A percentile compares a stretch with the other conserved stretches of the same genome.
phyloP scores from a whole-genome alignment of 495 filamentous ascomycete genomes.

The Aspergillus wentii region DNA sequence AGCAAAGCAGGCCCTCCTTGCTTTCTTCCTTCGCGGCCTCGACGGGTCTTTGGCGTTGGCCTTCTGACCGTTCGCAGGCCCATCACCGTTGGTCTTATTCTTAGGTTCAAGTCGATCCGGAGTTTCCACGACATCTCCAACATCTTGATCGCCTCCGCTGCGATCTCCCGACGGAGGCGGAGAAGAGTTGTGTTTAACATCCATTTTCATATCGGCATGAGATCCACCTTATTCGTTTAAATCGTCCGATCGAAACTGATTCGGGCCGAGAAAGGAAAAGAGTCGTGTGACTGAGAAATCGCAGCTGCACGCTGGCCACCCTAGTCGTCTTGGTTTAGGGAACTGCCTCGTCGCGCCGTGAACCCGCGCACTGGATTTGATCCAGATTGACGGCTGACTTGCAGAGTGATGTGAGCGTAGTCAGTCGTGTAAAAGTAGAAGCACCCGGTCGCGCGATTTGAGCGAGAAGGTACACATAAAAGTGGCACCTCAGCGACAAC shows the following conservation, averaged over 20 bases:
- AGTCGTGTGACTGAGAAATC: no score
- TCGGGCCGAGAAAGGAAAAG: no score
- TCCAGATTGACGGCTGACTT: conserved; percentile 13
- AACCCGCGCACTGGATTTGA: conserved; percentile 7
- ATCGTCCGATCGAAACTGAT: no score
- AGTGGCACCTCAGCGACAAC: no score
- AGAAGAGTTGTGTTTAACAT: conserved; percentile 43
- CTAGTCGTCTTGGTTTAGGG: no score
- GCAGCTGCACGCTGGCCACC: no score
- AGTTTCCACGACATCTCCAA: conserved; percentile 47
- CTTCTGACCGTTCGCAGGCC: conserved; percentile 51
- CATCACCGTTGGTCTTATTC: conserved; percentile 52
- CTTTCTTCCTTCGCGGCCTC: conserved; percentile 91
- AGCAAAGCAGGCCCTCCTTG: conserved; percentile 88
- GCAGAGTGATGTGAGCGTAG: no score
- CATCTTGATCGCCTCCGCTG: conserved; percentile 44
- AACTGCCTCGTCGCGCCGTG: conserved; percentile 9
- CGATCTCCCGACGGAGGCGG: conserved; percentile 41
- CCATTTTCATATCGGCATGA: conserved; percentile 49
- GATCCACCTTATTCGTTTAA: conserved; percentile 4
- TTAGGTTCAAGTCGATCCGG: conserved; percentile 41
- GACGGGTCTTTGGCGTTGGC: conserved; percentile 75
- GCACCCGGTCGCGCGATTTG: no score
- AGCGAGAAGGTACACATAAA: no score
- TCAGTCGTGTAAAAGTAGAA: no score